These are phyloP conservation scores for Juncus inflexus DNA, from an alignment of 176 grass and related monocot genomes.

Conservation along the genomic window DNA sequence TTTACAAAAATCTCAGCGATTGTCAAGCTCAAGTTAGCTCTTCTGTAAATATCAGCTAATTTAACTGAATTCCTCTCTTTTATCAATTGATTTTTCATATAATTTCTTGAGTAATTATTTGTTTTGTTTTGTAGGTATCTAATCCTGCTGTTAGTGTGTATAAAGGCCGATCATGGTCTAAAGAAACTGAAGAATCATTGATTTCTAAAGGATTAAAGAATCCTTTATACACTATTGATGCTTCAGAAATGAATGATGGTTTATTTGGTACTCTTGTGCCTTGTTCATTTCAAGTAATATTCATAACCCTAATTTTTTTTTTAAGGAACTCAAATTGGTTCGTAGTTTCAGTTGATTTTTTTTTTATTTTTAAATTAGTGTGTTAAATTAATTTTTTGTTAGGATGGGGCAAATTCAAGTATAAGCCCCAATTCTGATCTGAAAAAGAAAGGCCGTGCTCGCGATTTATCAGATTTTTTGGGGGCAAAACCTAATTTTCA, in stretches of 20 bases:
- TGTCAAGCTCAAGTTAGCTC: constrained; percentile 82
- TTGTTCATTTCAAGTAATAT: constrained; percentile 58
- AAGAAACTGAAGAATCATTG: constrained; percentile 64
- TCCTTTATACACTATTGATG: constrained; percentile 55
- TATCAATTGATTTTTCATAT: neutral
- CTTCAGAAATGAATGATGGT: constrained; percentile 53
- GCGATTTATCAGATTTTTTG: constrained; percentile 26
- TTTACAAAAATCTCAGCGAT: constrained; percentile 63
- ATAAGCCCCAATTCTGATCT: constrained; percentile 26
- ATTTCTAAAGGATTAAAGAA: constrained; percentile 48
- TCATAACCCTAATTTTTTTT: constrained; percentile 4
- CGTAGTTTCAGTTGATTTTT: neutral
- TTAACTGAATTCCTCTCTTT: too few species aligned
- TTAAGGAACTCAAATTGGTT: constrained; percentile 5
- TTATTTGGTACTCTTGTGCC: constrained; percentile 54
- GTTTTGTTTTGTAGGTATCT: constrained; percentile 48
- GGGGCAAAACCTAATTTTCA: constrained; percentile 30
- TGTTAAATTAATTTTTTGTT: constrained; percentile 9
- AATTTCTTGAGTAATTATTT: constrained; percentile 25
- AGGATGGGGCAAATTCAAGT: constrained; percentile 45
- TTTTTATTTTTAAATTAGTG: constrained; percentile 24
- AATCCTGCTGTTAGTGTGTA: constrained; percentile 75
- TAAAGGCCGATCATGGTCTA: constrained; percentile 58
- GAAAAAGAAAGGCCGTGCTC: constrained; percentile 21
- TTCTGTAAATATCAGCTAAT: constrained; percentile 34